These are phyloP conservation scores for Vicia villosa DNA, from an alignment of 306 rosid genomes.

Conservation along the genomic window DNA sequence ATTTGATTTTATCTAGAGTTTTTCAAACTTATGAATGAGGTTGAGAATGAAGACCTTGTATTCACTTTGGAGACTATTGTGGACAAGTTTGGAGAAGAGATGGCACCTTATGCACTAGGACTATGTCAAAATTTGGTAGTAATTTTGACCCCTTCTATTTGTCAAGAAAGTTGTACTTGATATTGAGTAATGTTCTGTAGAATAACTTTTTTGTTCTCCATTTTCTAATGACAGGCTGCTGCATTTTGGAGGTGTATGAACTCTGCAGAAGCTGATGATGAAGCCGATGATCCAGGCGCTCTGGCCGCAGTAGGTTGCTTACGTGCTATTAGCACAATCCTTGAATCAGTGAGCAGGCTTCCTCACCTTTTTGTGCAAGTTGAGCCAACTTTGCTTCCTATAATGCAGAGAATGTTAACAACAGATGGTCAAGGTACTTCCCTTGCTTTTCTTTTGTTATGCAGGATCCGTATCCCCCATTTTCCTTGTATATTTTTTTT, in stretches of 20 bases:
- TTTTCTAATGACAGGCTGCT: conserved; percentile 58
- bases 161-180: neutral
- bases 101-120: conserved; percentile 99
- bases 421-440: conserved; percentile 88
- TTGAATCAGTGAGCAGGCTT: conserved; percentile 98
- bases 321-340: conserved; percentile 95
- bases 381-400: conserved; percentile 92
- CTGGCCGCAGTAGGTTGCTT: conserved; percentile 96
- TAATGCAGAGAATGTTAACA: conserved; percentile 91
- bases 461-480: neutral
- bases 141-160: neutral
- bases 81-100: conserved; percentile 98
- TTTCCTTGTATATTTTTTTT: neutral
- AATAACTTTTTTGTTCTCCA: neutral
- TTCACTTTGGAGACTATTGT: conserved; percentile 97
- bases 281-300: conserved; percentile 94
- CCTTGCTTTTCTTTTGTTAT: neutral
- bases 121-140: conserved; percentile 91
- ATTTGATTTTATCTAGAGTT: conserved; percentile 56
- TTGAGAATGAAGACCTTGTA: conserved; percentile 97
- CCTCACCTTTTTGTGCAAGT: conserved; percentile 83
- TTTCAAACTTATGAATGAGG: conserved; percentile 98
- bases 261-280: conserved; percentile 89
- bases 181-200: neutral
- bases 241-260: conserved; percentile 98